A percentile compares a stretch with the other conserved stretches of the same genome.
These are phyloP conservation scores for Oleoguttula mirabilis DNA, from an alignment of 495 filamentous ascomycete species.

Conservation along the genomic window DNA sequence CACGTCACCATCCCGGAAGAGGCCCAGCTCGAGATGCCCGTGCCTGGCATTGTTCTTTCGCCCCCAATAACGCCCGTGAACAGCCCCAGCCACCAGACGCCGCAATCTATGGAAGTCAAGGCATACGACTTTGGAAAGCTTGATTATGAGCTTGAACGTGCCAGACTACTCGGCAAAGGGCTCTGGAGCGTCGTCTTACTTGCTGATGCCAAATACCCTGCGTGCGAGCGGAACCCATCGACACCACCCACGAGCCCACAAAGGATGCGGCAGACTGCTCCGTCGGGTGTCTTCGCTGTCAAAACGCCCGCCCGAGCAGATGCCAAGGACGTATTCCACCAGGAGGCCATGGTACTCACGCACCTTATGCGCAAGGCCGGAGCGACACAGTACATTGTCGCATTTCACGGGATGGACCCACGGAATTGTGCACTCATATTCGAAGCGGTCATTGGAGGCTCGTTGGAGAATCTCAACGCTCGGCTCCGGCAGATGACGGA, in stretches of 20 bases:
- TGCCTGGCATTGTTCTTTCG: no score
- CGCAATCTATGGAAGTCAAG: neutral
- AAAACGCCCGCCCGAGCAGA: conserved; percentile 42
- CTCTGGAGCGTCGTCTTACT: conserved; percentile 52
- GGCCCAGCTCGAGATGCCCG: no score
- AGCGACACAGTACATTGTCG: conserved; percentile 35
- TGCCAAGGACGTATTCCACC: conserved; percentile 37
- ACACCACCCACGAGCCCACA: conserved; percentile 41
- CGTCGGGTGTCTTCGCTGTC: conserved; percentile 36
- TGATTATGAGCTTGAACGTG: conserved; percentile 27
- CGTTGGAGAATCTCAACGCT: conserved; percentile 14
- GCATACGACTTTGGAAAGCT: conserved; percentile 17
- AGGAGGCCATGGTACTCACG: conserved; percentile 43
- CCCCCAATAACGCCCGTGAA: neutral
- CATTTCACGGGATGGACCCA: conserved; percentile 44
- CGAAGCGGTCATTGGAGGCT: conserved; percentile 39
- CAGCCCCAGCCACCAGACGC: neutral
- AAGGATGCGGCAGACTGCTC: conserved; percentile 20
- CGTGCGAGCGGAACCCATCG: neutral
- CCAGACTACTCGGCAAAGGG: conserved; percentile 37
- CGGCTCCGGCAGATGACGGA: conserved; percentile 19
- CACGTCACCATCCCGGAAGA: no score
- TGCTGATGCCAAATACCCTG: conserved; percentile 21
- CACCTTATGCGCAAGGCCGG: conserved; percentile 32
- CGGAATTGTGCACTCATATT: conserved; percentile 42